Evolutionary conservation across 495 filamentous ascomycete genomes (phyloP), one percentile per base, ranked within the genome.

Genomic region (Podospora pseudopauciseta): DNA sequence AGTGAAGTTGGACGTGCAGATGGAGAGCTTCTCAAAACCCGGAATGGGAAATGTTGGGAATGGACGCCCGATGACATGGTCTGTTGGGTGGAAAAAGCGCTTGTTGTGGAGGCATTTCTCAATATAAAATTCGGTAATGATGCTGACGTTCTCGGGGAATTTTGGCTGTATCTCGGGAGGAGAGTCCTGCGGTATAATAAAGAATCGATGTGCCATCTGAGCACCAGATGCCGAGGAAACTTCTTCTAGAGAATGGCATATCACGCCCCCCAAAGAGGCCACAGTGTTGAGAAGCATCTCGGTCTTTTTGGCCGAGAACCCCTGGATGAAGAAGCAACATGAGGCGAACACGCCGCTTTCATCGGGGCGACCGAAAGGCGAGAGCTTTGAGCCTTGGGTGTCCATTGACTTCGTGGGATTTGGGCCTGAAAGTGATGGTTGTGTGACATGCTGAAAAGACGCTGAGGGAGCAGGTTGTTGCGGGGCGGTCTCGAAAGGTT

Each of bases 121-220:
- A 53, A 98, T 82, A 88, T 94, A 99, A 84, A 94, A 95, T 70
- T 97, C 91, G 11, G 92, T 97, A 53, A 96, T 90, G 57, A 89
- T 77, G 44, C 80, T 69, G 54, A 85, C 74, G 23, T 76, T 77
- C 16, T 75, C 68, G 1, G 77, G 81, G 0, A 80, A 59, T 2
- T 34, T 56, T 5, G 83, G 82, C 20, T 81, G 80, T 18, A 79
- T 74, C 16, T 82, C 76, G 0, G 79, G 73, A 15, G 72, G 68
- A 0, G 81, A 80, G 7, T 69, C 67, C 55, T 86, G 84, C 18
- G 85, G 84, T 6, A 87, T 80, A n/a, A 87, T 72, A 59, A 85
- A 74, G 62, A 83, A 84, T 0, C 81, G 80, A 63, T 78, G 71
- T 3, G 65, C 67, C n/a, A 76, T 66, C 61, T 73, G 66, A 19